These are phyloP conservation scores for Globisporangium iwayamae DNA, from an alignment of 352 stramenopile species.

Conservation along the genomic window DNA sequence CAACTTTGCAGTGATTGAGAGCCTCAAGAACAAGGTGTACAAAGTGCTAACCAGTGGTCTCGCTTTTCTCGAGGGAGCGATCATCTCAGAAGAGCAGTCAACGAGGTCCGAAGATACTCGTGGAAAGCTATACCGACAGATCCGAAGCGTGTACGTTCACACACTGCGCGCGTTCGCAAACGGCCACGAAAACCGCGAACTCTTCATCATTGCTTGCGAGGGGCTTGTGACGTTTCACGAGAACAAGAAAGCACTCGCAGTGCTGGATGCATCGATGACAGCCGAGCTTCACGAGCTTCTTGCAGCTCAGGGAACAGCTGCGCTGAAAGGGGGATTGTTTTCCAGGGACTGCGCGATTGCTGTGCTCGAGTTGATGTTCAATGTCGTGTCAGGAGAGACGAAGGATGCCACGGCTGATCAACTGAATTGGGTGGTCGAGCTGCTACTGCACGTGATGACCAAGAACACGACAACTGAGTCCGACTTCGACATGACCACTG, in stretches of 20 bases:
- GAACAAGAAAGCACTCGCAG: slow-evolving; percentile 22
- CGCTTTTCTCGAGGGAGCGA: slow-evolving; percentile 46
- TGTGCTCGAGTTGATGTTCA: slow-evolving; percentile 37
- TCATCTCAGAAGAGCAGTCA: slow-evolving; percentile 30
- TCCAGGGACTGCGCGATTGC: slow-evolving; percentile 57
- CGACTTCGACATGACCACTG: slow-evolving; percentile 40
- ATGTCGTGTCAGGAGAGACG: slow-evolving; percentile 10
- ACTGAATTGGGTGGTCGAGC: slow-evolving; percentile 41
- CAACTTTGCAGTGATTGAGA: slow-evolving; percentile 28
- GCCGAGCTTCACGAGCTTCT: slow-evolving; percentile 17
- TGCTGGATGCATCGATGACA: slow-evolving; percentile 28
- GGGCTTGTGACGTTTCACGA: slow-evolving; percentile 37
- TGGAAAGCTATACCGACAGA: slow-evolving; percentile 19
- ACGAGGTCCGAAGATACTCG: slow-evolving; percentile 16
- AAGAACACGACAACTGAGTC: slow-evolving; percentile 31
- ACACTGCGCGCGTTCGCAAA: slow-evolving; percentile 33
- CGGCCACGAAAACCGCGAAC: slow-evolving; percentile 32
- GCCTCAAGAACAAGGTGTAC: slow-evolving; percentile 31
- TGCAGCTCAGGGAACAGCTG: slow-evolving; percentile 19
- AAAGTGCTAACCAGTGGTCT: slow-evolving; percentile 36
- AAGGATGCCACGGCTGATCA: slow-evolving; percentile 12
- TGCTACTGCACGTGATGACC: slow-evolving; percentile 46
- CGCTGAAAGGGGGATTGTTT: slow-evolving; percentile 37
- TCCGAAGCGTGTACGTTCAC: slow-evolving; percentile 31
- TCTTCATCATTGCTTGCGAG: slow-evolving; percentile 47